Percentiles rank a stretch among this genome's conserved stretches.
These are phyloP conservation scores for Penicillium verhagenii DNA, from an alignment of 495 filamentous ascomycete genomes.

Conservation along the genomic window DNA sequence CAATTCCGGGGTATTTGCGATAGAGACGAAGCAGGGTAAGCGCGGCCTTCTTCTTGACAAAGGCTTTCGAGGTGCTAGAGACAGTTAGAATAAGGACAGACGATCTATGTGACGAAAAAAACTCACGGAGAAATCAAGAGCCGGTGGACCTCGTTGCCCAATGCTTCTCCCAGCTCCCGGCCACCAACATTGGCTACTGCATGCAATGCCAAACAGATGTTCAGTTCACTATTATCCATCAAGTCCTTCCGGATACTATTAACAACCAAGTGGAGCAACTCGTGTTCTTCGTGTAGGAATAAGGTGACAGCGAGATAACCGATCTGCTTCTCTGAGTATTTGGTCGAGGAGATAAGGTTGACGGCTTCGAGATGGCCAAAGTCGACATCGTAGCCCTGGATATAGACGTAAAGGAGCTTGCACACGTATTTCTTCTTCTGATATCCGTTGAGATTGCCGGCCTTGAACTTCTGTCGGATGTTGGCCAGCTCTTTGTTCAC, in stretches of 20 bases:
- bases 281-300: slow-evolving; percentile 96
- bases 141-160: slow-evolving; percentile 90
- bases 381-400: slow-evolving; percentile 98
- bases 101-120: neutral
- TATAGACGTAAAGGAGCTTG: slow-evolving; percentile 99
- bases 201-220: slow-evolving; percentile 97
- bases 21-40: slow-evolving; percentile 94
- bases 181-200: slow-evolving; percentile 98
- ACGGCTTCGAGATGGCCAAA: slow-evolving; percentile 98
- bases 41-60: slow-evolving; percentile 99
- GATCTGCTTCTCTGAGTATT: slow-evolving; percentile 99
- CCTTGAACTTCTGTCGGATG: slow-evolving; percentile 75
- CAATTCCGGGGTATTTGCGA: slow-evolving; percentile 88
- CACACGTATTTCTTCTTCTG: slow-evolving; percentile 99
- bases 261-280: slow-evolving; percentile 91
- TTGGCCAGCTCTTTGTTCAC: slow-evolving; percentile 99
- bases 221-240: slow-evolving; percentile 90
- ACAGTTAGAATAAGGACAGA: slow-evolving; percentile 11
- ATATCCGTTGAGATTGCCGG: slow-evolving; percentile 88
- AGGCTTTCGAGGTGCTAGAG: slow-evolving; percentile 85
- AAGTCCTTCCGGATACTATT: slow-evolving; percentile 99
- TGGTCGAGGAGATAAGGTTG: slow-evolving; percentile 91
- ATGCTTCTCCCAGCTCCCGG: slow-evolving; percentile 92
- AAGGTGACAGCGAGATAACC: slow-evolving; percentile 97
- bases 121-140: slow-evolving; percentile 93